Evolutionary conservation across 2,329 filamentous ascomycete genomes (phyloP), one percentile per base, ranked within the genome.

Genomic region (Sclerotinia sclerotiorum): DNA sequence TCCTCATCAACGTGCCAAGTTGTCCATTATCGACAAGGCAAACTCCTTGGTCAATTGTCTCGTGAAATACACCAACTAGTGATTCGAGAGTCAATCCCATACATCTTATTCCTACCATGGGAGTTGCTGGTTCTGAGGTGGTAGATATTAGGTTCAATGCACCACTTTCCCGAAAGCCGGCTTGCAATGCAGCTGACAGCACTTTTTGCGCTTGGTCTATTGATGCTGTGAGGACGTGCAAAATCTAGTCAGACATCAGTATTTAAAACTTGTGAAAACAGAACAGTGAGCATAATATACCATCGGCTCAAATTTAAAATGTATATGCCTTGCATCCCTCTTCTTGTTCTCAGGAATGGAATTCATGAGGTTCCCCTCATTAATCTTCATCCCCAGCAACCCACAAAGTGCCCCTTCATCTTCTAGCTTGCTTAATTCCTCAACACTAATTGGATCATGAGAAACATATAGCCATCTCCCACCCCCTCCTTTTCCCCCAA

Each of bases 301-400:
- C 93, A 97, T 93, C 5, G 94, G 93, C 78, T 97, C 94, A 76
- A 96, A 97, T 79, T 97, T 95, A 80, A 97, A 91, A 79, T 94
- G 92, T 63, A 97, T 84, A 78, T 86, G 79, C 75, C 85, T 82
- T n/a, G 62, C 65, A 48, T 70, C 71, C n/a, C 42, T 64, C n/a
- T 21, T 48, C 5, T 42, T 35, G 13, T 44, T 55, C 15, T 32
- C 42, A 17, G 10, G 21, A 29, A 35, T 44, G 39, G 29, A 21
- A n/a, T 17, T n/a, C 17, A 19, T n/a, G 5, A 35, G 19, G 19
- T 46, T 66, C 68, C 67, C 70, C 57, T 72, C 71, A 74, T 65
- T 77, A 60, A 73, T 78, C 19, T 78, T 73, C 70, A 85, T 78
- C 3, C 82, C 81, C 73, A 86, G 80, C 60, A 72, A 69, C 60